Evolutionary conservation across 495 filamentous ascomycete genomes (phyloP).

Genomic region (Evernia prunastri): DNA sequence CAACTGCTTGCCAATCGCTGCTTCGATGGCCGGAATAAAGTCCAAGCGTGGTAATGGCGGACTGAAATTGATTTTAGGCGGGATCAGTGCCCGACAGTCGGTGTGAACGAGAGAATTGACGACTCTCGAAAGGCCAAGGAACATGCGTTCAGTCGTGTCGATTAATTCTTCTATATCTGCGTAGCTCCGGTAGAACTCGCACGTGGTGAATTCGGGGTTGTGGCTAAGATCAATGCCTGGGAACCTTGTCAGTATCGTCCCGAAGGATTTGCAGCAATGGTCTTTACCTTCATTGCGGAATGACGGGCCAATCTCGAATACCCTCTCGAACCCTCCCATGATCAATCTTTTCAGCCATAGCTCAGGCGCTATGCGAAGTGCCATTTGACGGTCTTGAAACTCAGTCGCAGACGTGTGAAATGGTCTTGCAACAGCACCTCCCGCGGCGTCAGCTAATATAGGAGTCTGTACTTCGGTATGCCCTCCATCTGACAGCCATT

Average conservation of each 20-base stretch:
- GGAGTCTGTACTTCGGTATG: conserved; percentile 90
- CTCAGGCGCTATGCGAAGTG: conserved; percentile 84
- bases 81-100: conserved; percentile 42
- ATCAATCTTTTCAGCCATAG: conserved; percentile 91
- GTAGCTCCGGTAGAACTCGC: conserved; percentile 91
- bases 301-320: conserved; percentile 89
- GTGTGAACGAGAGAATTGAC: conserved; percentile 44
- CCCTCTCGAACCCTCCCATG: conserved; percentile 77
- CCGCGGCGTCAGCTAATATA: conserved; percentile 66
- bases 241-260: conserved; percentile 14
- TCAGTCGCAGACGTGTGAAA: conserved; percentile 72
- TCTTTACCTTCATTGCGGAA: conserved; percentile 87
- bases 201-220: conserved; percentile 94
- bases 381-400: conserved; percentile 59
- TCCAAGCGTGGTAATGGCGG: conserved; percentile 60
- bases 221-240: conserved; percentile 76
- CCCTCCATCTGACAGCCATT: conserved; percentile 59
- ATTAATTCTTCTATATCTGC: conserved; percentile 73
- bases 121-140: conserved; percentile 51
- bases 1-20: conserved; percentile 52
- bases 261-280: background rate
- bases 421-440: conserved; percentile 79
- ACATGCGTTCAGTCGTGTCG: conserved; percentile 59
- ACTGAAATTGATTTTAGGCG: conserved; percentile 51
- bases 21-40: conserved; percentile 76